These are phyloP conservation scores for Ormosia emarginata DNA, from an alignment of 306 rosid species.

Conservation along the genomic window DNA sequence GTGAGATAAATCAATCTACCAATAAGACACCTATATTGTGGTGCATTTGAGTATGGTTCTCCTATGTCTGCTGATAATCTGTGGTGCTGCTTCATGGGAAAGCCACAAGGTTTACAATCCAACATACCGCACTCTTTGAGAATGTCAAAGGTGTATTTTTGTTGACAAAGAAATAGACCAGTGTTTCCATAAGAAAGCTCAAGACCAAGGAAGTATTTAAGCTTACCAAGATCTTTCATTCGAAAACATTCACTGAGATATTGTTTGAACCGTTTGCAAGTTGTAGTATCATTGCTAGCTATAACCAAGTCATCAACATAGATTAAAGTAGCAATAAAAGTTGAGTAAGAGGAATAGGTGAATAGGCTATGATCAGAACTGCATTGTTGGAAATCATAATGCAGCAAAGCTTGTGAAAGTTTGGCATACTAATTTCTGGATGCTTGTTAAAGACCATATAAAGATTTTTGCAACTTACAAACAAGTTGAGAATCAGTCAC, in stretches of 20 bases:
- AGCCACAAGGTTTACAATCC: neutral
- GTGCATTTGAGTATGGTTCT: neutral
- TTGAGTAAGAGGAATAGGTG: neutral
- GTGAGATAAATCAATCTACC: neutral
- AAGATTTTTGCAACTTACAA: too few species aligned
- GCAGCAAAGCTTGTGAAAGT: too few species aligned
- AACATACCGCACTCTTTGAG: neutral
- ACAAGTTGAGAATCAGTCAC: too few species aligned
- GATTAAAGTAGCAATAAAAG: too few species aligned
- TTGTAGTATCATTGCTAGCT: neutral
- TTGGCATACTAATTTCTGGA: too few species aligned
- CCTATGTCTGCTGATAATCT: neutral
- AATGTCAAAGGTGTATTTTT: neutral
- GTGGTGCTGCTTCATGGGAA: neutral
- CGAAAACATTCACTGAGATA: neutral
- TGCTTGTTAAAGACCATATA: too few species aligned
- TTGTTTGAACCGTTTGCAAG: neutral
- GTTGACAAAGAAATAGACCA: neutral
- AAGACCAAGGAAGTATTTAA: too few species aligned
- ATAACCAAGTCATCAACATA: neutral
- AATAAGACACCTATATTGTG: neutral
- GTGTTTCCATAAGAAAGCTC: neutral
- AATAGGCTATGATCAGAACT: neutral
- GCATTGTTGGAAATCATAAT: too few species aligned
- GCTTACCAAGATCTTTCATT: neutral